Percentiles rank a stretch among this genome's conserved stretches.
phyloP scores from a whole-genome alignment of 495 filamentous ascomycete species.

The Penicillium silybi region DNA sequence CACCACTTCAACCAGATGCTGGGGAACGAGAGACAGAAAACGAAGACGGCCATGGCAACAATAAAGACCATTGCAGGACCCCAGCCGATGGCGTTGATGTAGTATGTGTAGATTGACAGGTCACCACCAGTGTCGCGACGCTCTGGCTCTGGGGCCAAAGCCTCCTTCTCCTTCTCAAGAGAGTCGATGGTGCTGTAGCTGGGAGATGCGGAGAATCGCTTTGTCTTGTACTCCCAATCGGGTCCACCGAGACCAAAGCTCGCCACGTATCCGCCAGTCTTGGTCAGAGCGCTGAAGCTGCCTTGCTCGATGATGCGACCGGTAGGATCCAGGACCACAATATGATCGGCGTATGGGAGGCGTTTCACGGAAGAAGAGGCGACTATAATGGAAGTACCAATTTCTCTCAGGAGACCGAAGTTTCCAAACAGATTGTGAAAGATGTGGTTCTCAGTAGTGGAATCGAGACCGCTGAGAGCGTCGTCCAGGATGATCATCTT shows the following conservation, averaged over 20 bases:
- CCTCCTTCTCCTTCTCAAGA: conserved; percentile 20
- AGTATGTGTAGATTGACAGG: conserved; percentile 55
- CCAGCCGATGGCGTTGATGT: conserved; percentile 50
- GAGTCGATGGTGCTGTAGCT: conserved; percentile 18
- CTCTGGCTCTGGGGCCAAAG: conserved; percentile 17
- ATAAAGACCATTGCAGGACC: conserved; percentile 42
- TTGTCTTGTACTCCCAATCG: conserved; percentile 29
- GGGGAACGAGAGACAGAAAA: conserved; percentile 47
- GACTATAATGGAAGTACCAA: conserved; percentile 48
- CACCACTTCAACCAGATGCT: conserved; percentile 55
- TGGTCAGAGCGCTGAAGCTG: conserved; percentile 42
- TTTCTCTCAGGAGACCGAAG: conserved; percentile 50
- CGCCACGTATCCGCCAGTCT: conserved; percentile 47
- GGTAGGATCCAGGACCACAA: conserved; percentile 46
- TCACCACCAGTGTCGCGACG: conserved; percentile 47
- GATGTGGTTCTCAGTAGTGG: conserved; percentile 55
- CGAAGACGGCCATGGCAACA: conserved; percentile 35
- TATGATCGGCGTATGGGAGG: conserved; percentile 48
- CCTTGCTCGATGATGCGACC: conserved; percentile 50
- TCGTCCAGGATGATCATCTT: conserved; percentile 56
- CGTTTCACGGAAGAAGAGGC: conserved; percentile 48
- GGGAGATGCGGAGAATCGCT: conserved; percentile 18
- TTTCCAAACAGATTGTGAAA: conserved; percentile 53
- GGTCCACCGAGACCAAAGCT: conserved; percentile 37
- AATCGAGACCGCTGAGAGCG: conserved; percentile 58